Evolutionary conservation across 257 asterid genomes (phyloP), one percentile per base, ranked within the genome.

Genomic region (Capsicum pubescens): DNA sequence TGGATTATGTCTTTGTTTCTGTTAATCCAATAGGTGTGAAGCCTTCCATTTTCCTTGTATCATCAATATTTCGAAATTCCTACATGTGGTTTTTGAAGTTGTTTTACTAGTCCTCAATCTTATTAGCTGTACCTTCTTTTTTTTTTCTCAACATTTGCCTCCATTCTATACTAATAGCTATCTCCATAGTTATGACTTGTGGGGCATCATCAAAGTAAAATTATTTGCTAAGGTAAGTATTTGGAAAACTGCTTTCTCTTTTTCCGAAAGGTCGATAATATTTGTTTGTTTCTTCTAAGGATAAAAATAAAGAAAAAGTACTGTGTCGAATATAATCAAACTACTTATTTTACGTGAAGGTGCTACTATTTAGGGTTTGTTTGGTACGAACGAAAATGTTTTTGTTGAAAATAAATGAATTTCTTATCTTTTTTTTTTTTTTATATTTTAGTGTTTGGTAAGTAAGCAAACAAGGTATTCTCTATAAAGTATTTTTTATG

Each of bases 1-100:
- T 52, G 63, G 60, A 14, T 26, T 21, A 26, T 76, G 64, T 58
- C 64, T 76, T 76, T 14, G 64, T 77, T 52, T 52, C 81, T 52
- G 63, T 48, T 77, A 54, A 77, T 77, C 64, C 81, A 26, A 11
- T 8, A 54, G 64, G 81, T 52, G 63, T 76, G 63, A 13, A 52
- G 12, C 63, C 21, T 76, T 76, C 81, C 61, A 7, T 76, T 52
- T 76, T 54, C 26, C 81, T 4, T 26, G 26, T 76, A 52, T 76
- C 48, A 52, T 76, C 48, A 16, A 52, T 42, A 9, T 56, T 5
- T 9, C 55, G 55, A 44, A 44, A 44, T 44, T 17, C 6, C n/a
- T 4, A 13, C 0, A 66, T 70, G 32, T 42, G 56, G 3, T 42
- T 70, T 42, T 70, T 70, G 56, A 42, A 70, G 46, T 66, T 63